A percentile compares a stretch with the other conserved stretches of the same genome.
phyloP scores from a whole-genome alignment of 495 filamentous ascomycete species.

The Trichoderma reesei region DNA sequence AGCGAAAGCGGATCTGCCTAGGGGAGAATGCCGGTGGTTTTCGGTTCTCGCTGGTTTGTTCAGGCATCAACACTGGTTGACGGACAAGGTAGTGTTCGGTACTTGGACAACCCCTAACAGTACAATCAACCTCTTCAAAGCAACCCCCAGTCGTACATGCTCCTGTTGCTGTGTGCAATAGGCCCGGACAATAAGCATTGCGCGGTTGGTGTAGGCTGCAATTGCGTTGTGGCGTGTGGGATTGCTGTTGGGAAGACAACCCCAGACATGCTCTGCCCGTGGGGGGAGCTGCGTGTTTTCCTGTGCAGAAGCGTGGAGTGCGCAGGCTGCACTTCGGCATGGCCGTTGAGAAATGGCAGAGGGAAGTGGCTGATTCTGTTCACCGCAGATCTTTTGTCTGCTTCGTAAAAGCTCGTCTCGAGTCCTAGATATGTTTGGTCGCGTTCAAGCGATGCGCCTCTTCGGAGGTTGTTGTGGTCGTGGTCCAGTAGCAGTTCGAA shows the following conservation, averaged over 20 bases:
- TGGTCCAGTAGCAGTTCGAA: not conserved
- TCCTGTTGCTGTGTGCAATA: not conserved
- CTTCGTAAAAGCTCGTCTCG: not conserved
- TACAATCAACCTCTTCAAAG: not conserved
- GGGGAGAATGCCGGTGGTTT: not conserved
- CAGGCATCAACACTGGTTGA: not conserved
- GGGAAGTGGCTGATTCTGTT: not conserved
- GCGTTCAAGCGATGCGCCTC: not conserved
- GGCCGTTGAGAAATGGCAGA: not conserved
- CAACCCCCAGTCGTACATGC: not conserved
- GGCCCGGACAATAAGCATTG: not conserved
- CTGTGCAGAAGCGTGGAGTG: not conserved
- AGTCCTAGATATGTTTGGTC: not conserved
- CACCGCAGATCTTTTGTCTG: constrained; percentile 1
- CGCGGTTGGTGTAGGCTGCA: too few relatives aligned
- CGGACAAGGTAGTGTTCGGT: not conserved
- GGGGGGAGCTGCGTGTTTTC: not conserved
- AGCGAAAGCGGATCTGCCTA: not conserved
- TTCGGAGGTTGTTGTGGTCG: not conserved
- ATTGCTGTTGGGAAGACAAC: too few relatives aligned
- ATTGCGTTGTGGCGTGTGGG: too few relatives aligned
- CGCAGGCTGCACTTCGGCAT: not conserved
- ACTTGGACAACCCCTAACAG: not conserved
- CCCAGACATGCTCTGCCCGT: not conserved
- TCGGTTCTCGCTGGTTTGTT: not conserved